Percentiles rank a stretch among this genome's conserved stretches.
Evolutionary conservation across 1,139 yeast genomes (phyloP).

Genomic region (Kodamaea derodonti): DNA sequence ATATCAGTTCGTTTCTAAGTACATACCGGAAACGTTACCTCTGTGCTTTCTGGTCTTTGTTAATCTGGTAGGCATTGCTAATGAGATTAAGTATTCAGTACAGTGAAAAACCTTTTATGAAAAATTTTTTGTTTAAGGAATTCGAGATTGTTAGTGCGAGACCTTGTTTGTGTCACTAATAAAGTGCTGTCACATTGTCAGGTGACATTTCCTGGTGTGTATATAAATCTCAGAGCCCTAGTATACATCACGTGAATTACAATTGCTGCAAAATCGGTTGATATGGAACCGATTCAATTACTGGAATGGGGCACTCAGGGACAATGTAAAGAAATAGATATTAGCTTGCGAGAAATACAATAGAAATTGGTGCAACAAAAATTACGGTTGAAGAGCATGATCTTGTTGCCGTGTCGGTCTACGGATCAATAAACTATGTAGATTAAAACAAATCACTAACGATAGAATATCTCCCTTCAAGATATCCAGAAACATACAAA

Average conservation of each 20-base stretch:
- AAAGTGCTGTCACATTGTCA: neutral
- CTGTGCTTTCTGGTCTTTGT: conserved; percentile 99
- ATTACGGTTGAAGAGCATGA: no score
- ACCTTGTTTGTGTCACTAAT: neutral
- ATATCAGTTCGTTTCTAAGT: conserved; percentile 7
- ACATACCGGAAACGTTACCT: conserved; percentile 99
- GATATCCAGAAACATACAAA: no score
- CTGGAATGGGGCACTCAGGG: no score
- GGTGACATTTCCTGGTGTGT: neutral
- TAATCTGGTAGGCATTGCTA: conserved; percentile 97
- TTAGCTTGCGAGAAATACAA: no score
- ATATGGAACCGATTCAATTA: conserved; percentile 2
- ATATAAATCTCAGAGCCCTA: conserved; percentile 1
- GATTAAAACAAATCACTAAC: no score
- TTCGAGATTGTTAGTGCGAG: neutral
- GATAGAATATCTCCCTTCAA: no score
- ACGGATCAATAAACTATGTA: no score
- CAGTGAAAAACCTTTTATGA: conserved; percentile 8
- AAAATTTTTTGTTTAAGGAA: conserved; percentile 8
- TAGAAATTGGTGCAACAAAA: no score
- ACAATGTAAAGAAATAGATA: no score
- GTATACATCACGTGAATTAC: conserved; percentile 6
- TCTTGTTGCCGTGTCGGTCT: no score
- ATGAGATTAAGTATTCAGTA: conserved; percentile 19
- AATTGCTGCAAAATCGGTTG: neutral